These are phyloP conservation scores for Fusarium oligoseptatum DNA, from an alignment of 2,329 filamentous ascomycete species.

Conservation along the genomic window DNA sequence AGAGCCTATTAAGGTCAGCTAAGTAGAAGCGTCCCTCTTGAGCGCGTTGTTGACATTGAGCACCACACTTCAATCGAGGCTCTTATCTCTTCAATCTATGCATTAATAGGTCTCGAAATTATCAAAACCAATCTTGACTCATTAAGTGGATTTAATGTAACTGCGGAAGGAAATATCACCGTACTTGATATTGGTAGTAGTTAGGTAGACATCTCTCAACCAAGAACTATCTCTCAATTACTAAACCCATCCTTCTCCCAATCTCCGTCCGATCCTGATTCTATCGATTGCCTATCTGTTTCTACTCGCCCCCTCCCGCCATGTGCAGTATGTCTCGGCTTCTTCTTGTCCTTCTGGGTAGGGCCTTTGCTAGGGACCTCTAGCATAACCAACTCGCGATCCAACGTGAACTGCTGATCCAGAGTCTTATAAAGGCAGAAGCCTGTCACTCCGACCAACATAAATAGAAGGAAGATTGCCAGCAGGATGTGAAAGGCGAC, in stretches of 20 bases:
- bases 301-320: neutral
- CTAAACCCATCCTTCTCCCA: neutral
- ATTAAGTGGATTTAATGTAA: neutral
- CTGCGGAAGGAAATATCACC: neutral
- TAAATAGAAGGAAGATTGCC: rapidly evolving
- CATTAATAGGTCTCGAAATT: neutral
- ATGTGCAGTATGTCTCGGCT: neutral
- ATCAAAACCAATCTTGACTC: neutral
- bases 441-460: neutral
- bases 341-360: neutral
- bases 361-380: neutral
- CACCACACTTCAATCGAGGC: neutral
- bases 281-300: neutral
- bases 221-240: neutral
- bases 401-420: neutral
- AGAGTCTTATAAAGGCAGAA: neutral
- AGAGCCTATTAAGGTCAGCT: neutral
- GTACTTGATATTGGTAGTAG: neutral
- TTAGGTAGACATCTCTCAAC: neutral
- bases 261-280: neutral
- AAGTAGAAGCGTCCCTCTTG: neutral
- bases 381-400: neutral
- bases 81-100: neutral
- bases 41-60: neutral
- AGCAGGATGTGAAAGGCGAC: neutral